phyloP scores from a whole-genome alignment of 768 basidiomycete genomes.

The Lentinula raphanica region DNA sequence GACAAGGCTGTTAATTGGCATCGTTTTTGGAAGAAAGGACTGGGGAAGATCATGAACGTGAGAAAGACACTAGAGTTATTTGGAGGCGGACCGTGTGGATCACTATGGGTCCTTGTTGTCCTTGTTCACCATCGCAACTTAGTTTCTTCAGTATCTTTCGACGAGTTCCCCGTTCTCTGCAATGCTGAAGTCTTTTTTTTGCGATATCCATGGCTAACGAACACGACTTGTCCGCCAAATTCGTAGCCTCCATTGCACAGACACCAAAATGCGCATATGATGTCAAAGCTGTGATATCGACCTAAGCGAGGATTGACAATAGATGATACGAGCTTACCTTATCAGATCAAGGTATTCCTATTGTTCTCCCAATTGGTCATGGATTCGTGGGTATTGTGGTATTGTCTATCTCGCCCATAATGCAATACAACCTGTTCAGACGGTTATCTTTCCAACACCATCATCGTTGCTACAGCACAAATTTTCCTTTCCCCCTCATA shows the following conservation, averaged over 20 bases:
- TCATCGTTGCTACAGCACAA: not conserved
- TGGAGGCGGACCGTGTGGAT: not conserved
- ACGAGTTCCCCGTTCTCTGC: not conserved
- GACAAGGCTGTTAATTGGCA: too few relatives aligned
- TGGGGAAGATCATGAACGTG: not conserved
- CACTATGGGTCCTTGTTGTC: not conserved
- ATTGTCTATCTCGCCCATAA: not conserved
- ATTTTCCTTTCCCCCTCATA: not conserved
- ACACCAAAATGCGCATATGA: not conserved
- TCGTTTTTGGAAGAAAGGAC: too few relatives aligned
- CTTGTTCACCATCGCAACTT: not conserved
- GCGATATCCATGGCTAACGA: too few relatives aligned
- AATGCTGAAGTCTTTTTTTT: not conserved
- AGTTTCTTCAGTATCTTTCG: not conserved
- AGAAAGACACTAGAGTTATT: not conserved
- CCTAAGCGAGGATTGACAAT: not conserved
- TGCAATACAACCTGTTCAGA: not conserved
- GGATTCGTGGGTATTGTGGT: not conserved
- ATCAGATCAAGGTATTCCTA: not conserved
- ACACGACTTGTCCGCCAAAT: not conserved
- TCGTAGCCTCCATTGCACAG: not conserved
- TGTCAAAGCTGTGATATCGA: conserved; percentile 2
- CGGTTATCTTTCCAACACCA: not conserved
- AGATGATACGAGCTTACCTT: not conserved
- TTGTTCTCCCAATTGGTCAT: not conserved